Evolutionary conservation across 441 rosid genomes (phyloP), one percentile per base, ranked within the genome.

Genomic region (Gossypium lobatum): DNA sequence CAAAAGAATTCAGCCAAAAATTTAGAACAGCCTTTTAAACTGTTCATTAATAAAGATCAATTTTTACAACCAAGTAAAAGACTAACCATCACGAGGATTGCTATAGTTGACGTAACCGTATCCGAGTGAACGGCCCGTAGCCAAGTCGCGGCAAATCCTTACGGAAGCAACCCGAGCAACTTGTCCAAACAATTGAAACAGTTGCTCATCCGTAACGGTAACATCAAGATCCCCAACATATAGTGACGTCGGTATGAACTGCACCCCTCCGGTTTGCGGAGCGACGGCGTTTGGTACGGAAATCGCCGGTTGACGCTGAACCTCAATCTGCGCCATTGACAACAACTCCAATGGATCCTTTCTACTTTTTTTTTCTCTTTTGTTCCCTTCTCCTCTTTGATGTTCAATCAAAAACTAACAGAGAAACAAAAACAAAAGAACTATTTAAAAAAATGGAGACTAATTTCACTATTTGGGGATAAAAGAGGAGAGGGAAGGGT

Each of bases 161-260:
- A 89, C 93, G 20, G 91, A 87, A 23, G 86, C 83, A 48, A 89
- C 93, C 61, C 70, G 85, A 59, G 89, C 91, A 4, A 80, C 77
- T 79, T 86, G 89, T 77, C 76, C 81, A 62, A 89, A 89, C 71
- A 87, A 75, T 82, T 89, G 89, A 55, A 78, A 89, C 39, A 89
- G 86, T 85, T 89, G 93, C 10, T 88, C 79, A 71, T 89, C 93
- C 53, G 85, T 83, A 59, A 89, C 90, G 20, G 46, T 79, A 28
- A 74, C 18, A 64, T 89, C 91, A 77, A 89, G 86, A 85, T 89
- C 93, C 9, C 93, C 91, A 7, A 89, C 89, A 34, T 89, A 89
- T 1, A 89, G 83, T 66, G 93, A 87, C 37, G 91, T 87, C 50
- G 85, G 39, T 61, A 76, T 73, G 48, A 75, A 86, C 77, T 81